phyloP scores from a whole-genome alignment of 768 basidiomycete species.

The Tricholoma terreum region DNA sequence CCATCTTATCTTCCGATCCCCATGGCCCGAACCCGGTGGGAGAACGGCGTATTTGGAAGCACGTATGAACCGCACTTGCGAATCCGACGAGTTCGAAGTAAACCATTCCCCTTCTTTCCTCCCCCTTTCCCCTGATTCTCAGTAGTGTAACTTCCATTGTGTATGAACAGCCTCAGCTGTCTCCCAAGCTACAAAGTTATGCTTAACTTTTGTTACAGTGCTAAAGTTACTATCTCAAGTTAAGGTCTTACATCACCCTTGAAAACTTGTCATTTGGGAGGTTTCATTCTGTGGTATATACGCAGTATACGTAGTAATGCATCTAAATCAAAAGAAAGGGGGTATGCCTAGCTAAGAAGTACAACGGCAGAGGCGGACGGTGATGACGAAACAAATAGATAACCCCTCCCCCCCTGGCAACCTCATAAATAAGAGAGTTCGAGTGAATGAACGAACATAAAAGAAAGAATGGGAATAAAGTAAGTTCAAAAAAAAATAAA shows the following conservation, averaged over 20 bases:
- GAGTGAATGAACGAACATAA: constrained; percentile 3
- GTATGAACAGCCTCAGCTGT: neutral
- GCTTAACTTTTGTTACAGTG: too few relatives aligned
- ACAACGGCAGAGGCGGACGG: neutral
- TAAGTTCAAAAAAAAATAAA: constrained; percentile 4
- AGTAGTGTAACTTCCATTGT: neutral
- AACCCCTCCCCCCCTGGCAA: neutral
- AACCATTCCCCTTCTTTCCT: too few relatives aligned
- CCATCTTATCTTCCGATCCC: neutral
- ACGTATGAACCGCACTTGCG: neutral
- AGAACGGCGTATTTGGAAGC: neutral
- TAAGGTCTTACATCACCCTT: too few relatives aligned
- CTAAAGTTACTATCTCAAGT: too few relatives aligned
- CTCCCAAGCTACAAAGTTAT: too few relatives aligned
- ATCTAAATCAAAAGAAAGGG: neutral
- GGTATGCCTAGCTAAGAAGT: neutral
- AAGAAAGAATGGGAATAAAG: constrained; percentile 10
- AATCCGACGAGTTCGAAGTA: neutral
- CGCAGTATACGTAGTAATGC: neutral
- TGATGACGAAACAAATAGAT: neutral
- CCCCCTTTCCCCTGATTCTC: neutral
- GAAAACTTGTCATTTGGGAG: neutral
- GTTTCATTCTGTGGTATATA: neutral
- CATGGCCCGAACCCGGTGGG: neutral
- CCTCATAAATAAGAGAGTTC: neutral